phyloP scores from a whole-genome alignment of 148 eudicot species.

The Polygonum aviculare region DNA sequence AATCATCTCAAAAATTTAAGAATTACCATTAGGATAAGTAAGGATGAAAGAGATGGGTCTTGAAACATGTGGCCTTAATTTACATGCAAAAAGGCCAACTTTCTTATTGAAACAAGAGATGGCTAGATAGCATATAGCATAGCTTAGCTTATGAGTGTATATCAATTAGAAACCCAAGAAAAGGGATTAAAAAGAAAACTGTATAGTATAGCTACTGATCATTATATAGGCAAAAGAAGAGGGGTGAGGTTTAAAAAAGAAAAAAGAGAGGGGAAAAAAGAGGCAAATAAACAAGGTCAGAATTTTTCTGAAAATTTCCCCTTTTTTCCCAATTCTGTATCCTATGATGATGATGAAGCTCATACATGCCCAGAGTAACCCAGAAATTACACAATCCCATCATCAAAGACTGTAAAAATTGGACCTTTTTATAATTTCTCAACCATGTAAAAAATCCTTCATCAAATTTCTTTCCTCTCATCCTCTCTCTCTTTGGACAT shows the following conservation, averaged over 20 bases:
- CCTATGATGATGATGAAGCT: slow-evolving; percentile 29
- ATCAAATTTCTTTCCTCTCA: neutral
- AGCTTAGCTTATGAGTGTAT: neutral
- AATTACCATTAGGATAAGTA: neutral
- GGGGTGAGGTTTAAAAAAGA: neutral
- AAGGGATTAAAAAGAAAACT: neutral
- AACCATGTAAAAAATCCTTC: slow-evolving; percentile 11
- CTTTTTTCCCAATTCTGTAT: slow-evolving; percentile 14
- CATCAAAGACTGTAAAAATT: slow-evolving; percentile 5
- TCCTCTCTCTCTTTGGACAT: slow-evolving; percentile 16
- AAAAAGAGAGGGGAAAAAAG: neutral
- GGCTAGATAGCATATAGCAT: neutral
- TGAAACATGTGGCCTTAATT: neutral
- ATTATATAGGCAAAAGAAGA: neutral
- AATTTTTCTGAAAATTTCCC: slow-evolving; percentile 22
- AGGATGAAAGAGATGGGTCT: neutral
- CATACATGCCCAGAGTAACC: slow-evolving; percentile 19
- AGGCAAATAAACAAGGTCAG: slow-evolving; percentile 3
- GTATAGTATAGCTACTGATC: neutral
- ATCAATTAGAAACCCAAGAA: neutral
- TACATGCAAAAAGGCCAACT: neutral
- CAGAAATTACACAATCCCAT: slow-evolving; percentile 17
- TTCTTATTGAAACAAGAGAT: neutral
- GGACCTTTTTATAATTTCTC: neutral
- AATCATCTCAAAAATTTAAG: neutral